These are phyloP conservation scores for Westerdykella ornata DNA, from an alignment of 2,329 filamentous ascomycete species.

Conservation along the genomic window DNA sequence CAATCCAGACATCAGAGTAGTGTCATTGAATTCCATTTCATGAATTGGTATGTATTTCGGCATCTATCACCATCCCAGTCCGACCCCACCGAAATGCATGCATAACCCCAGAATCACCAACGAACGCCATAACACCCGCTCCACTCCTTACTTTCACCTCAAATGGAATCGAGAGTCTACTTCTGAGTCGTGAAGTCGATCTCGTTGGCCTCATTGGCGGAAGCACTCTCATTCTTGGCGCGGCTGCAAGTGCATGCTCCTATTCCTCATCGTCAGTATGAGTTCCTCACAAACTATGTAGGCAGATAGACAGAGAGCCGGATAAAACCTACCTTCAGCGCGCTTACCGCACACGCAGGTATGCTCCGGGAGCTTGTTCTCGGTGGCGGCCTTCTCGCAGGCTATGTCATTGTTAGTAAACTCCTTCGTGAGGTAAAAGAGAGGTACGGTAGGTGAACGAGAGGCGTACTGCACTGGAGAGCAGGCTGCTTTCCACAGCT, in stretches of 20 bases:
- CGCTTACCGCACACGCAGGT: slow-evolving; percentile 74
- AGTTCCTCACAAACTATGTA: background rate
- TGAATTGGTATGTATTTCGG: no score
- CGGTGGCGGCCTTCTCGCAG: slow-evolving; percentile 66
- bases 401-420: slow-evolving; percentile 18
- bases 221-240: slow-evolving; percentile 54
- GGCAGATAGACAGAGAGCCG: background rate
- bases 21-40: no score
- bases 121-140: no score
- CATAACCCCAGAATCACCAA: no score
- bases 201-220: slow-evolving; percentile 67
- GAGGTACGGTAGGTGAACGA: background rate
- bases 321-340: slow-evolving; percentile 53
- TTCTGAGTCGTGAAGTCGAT: slow-evolving; percentile 77
- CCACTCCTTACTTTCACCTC: no score
- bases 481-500: slow-evolving; percentile 86
- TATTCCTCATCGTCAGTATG: slow-evolving; percentile 11
- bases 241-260: slow-evolving; percentile 74
- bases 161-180: slow-evolving; percentile 10
- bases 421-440: slow-evolving; percentile 3
- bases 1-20: no score
- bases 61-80: no score
- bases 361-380: slow-evolving; percentile 65
- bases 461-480: slow-evolving; percentile 61
- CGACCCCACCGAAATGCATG: no score